phyloP scores from a whole-genome alignment of 352 stramenopile genomes.

The Globisporangium radiosum region DNA sequence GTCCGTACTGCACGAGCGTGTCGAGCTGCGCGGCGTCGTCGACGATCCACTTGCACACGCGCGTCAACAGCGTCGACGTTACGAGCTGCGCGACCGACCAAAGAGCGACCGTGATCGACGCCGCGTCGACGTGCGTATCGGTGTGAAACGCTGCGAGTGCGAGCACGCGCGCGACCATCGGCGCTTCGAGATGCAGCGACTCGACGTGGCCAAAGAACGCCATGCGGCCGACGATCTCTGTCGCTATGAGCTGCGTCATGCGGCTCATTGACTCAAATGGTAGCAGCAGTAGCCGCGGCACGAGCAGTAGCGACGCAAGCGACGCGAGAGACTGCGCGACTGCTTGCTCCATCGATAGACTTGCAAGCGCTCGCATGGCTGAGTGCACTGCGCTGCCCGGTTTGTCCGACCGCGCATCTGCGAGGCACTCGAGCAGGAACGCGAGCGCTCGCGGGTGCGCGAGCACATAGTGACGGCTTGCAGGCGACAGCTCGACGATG shows the following conservation, averaged over 20 bases:
- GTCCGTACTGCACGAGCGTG: conserved; percentile 28
- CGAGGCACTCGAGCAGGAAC: conserved; percentile 45
- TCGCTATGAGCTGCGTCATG: conserved; percentile 52
- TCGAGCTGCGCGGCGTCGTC: conserved; percentile 20
- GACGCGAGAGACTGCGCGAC: conserved; percentile 25
- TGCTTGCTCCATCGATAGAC: conserved; percentile 48
- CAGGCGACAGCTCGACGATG: conserved; percentile 42
- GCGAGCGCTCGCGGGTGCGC: conserved; percentile 19
- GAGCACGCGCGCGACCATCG: conserved; percentile 31
- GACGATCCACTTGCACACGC: conserved; percentile 28
- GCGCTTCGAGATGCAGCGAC: conserved; percentile 22
- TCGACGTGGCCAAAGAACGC: conserved; percentile 41
- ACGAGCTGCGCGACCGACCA: conserved; percentile 44
- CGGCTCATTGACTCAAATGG: conserved; percentile 15
- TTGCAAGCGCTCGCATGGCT: conserved; percentile 41
- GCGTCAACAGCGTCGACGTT: conserved; percentile 13
- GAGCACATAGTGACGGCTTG: conserved; percentile 33
- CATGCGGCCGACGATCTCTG: conserved; percentile 62
- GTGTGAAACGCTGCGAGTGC: conserved; percentile 30
- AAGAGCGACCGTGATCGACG: conserved; percentile 26
- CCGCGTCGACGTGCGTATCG: conserved; percentile 23
- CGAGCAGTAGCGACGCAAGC: conserved; percentile 23
- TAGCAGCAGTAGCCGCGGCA: conserved; percentile 28
- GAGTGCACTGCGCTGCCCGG: conserved; percentile 28
- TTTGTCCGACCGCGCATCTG: conserved; percentile 14